Evolutionary conservation across 2,329 filamentous ascomycete genomes (phyloP), one percentile per base, ranked within the genome.

Genomic region (Penicillium sp.): DNA sequence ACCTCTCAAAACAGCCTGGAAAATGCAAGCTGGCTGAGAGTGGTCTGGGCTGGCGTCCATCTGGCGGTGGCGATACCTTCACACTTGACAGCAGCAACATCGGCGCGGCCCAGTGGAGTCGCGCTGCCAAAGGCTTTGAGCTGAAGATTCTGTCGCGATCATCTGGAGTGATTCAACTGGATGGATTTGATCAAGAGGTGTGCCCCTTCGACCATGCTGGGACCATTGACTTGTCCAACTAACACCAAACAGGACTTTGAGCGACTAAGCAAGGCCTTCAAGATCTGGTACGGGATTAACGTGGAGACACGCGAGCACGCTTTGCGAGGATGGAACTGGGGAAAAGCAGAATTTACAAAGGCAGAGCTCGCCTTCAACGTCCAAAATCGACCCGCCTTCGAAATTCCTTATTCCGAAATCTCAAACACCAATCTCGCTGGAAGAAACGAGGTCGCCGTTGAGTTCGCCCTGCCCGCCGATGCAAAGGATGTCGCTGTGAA

Each of bases 291-390:
- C 74, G 93, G 89, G 74, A 87, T 93, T 64, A 90, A 85, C 63
- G 80, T 99, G 51, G 91, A 97, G 69, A 88, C 83, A 70, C 89
- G 89, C 71, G 93, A 99, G 72, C 93, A 97, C 71, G 90, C 93
- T 19, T 77, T 99, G 51, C 84, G 93, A 61, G 93, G 93, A 49
- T 99, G 93, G 93, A 99, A 99, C 71, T 99, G 93, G 95, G 93
- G 93, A 64, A 99, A 97, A 74, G 89, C 89, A 57, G 93, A 99
- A 64, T 95, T 99, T 68, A 86, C 87, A 54, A 95, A 97, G 73
- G 87, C 90, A 46, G 93, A 99, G 75, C 82, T 99, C 48, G 82
- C 88, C 27, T 99, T 99, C 78, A 97, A 91, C 70, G 93, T 99
- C 31, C 90, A 95, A 68, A 99, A 96, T 72, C 84, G 90, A 62